phyloP scores from a whole-genome alignment of 805 yeast genomes.

The Schizosaccharomyces japonicus region DNA sequence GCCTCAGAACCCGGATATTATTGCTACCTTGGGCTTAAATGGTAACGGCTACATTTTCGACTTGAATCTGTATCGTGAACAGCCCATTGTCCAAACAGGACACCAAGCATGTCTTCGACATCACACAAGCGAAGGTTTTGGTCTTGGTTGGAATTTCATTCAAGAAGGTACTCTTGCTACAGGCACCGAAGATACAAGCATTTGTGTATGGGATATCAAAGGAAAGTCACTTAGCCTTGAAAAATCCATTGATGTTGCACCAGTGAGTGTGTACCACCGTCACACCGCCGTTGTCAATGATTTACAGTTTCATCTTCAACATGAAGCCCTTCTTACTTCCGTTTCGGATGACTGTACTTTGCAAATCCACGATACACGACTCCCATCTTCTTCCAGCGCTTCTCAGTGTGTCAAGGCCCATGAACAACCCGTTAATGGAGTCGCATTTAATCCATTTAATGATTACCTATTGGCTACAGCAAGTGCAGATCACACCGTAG shows the following conservation, averaged over 20 bases:
- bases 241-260: conserved; percentile 15
- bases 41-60: conserved; percentile 17
- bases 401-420: conserved; percentile 28
- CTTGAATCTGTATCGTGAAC: conserved; percentile 53
- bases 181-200: conserved; percentile 41
- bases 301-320: conserved; percentile 29
- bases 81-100: conserved; percentile 19
- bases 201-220: conserved; percentile 46
- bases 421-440: conserved; percentile 39
- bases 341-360: conserved; percentile 44
- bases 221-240: conserved; percentile 9
- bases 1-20: conserved; percentile 22
- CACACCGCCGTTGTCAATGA: conserved; percentile 44
- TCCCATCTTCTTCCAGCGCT: conserved; percentile 14
- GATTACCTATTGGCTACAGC: conserved; percentile 44
- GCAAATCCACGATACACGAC: conserved; percentile 36
- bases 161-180: conserved; percentile 26
- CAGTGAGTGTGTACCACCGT: conserved; percentile 25
- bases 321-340: conserved; percentile 33
- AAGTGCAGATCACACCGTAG: conserved; percentile 50
- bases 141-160: conserved; percentile 39
- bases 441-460: conserved; percentile 38
- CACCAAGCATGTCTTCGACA: conserved; percentile 31
- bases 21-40: conserved; percentile 30
- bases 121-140: conserved; percentile 46